phyloP scores from a whole-genome alignment of 345 rosid genomes.

The Trapa incisa region DNA sequence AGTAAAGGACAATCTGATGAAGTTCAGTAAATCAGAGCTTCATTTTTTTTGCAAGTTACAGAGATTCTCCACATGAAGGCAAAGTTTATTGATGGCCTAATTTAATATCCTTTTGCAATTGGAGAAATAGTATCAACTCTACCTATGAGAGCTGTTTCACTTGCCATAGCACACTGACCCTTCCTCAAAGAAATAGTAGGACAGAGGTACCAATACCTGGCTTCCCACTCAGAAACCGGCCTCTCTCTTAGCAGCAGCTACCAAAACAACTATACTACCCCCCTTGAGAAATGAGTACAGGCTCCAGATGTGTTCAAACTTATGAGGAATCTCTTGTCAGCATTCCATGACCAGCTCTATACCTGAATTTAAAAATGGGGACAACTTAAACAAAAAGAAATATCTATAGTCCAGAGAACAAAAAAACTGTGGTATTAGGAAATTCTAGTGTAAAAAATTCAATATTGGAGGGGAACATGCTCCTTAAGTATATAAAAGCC shows the following conservation, averaged over 20 bases:
- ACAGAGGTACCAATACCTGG: neutral
- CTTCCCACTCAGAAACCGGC: neutral
- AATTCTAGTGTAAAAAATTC: neutral
- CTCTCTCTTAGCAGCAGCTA: neutral
- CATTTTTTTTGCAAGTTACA: neutral
- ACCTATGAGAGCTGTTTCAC: slow-evolving; percentile 1
- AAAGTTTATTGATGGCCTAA: neutral
- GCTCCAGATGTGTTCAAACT: neutral
- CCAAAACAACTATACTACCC: neutral
- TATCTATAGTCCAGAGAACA: neutral
- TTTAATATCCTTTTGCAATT: neutral
- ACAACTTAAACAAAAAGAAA: neutral
- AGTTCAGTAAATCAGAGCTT: neutral
- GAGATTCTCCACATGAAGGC: neutral
- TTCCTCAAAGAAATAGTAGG: neutral
- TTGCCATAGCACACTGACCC: neutral
- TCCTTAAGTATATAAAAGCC: neutral
- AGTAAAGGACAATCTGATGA: neutral
- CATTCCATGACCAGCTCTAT: slow-evolving; percentile 1
- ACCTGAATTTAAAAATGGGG: neutral
- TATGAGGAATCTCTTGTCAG: neutral
- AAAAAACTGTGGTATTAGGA: neutral
- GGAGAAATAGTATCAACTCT: neutral
- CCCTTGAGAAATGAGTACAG: neutral
- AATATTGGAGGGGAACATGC: neutral